Base-by-base conservation (phyloP, 495 filamentous ascomycete genomes). In the Trichoderma orchidacearum region DNA sequence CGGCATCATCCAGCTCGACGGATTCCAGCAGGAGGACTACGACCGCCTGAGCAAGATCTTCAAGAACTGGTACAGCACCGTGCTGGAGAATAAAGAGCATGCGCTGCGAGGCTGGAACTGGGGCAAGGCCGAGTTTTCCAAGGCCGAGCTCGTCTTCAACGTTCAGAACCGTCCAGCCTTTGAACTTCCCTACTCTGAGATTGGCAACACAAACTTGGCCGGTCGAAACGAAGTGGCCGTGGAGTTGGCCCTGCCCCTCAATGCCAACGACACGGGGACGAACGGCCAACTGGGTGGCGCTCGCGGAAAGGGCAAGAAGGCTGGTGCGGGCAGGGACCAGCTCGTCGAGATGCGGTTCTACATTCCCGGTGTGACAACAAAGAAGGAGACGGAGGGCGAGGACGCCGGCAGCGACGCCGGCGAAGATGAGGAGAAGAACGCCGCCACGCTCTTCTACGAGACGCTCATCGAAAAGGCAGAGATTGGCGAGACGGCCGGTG, bases 291-390 rank as follows among this genome's bases (percentile, higher is more conserved):
- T 89, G 18, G 90, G 89, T 17, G 86, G 89, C 58, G 87, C 86
- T 23, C 75, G 85, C 58, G 84, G 81, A 56, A 85, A 85, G 55
- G 90, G 92, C 59, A 90, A 86, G 68, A 99, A 96, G 72, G 85
- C 87, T 18, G 85, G 85, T 15, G 90, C 87, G 29, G 89, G 86
- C 23, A 82, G 82, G 53, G 94, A 99, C 65, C 90, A 97, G 72
- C 73, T 99, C 52, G 89, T 95, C 13, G 94, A 99, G 70, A 96
- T 97, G 89, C 82, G 94, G 51, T 96, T 99, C 73, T 99, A 96
- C 73, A 95, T 99, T 56, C 94, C 94, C 12, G 94, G 94, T 34
- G 89, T 85, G 0, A 89, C 87, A 2, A 84, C 85, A 21, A 88
- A 88, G 70, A 95, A 90, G 65, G 94, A 90, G 66, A 87, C 90